These are phyloP conservation scores for Diaporthe aspalathi DNA, from an alignment of 2,329 filamentous ascomycete genomes.

Conservation along the genomic window DNA sequence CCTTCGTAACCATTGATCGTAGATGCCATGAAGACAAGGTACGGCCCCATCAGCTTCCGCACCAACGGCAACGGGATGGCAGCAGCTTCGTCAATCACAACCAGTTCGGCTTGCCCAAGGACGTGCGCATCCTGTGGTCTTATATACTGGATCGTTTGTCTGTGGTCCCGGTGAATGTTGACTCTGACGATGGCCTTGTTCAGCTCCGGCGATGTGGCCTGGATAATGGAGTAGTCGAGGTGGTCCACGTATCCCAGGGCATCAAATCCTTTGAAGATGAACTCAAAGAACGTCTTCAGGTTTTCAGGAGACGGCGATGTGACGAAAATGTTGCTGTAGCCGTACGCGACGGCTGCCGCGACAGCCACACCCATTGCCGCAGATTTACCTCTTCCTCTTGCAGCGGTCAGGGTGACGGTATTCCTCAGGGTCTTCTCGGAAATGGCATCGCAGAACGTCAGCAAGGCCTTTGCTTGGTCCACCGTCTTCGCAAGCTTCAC, in stretches of 20 bases:
- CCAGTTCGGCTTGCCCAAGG: conserved; percentile 90
- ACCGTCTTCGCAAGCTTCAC: conserved; percentile 88
- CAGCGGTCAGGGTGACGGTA: conserved; percentile 93
- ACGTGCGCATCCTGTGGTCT: conserved; percentile 96
- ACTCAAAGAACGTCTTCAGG: conserved; percentile 97
- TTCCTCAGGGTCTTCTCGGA: conserved; percentile 94
- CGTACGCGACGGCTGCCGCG: conserved; percentile 92
- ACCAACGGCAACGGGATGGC: conserved; percentile 95
- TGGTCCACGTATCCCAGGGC: conserved; percentile 94
- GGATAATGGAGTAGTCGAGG: conserved; percentile 96
- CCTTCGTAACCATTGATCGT: conserved; percentile 99
- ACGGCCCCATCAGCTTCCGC: conserved; percentile 93
- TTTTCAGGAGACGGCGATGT: conserved; percentile 98
- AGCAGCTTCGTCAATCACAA: conserved; percentile 97
- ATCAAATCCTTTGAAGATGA: conserved; percentile 98
- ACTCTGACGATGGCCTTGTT: conserved; percentile 99
- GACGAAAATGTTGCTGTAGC: conserved; percentile 99
- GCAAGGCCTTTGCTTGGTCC: conserved; percentile 95
- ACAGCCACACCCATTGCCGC: conserved; percentile 95
- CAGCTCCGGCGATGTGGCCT: conserved; percentile 97
- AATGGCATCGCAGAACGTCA: conserved; percentile 97
- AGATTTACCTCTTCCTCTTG: conserved; percentile 95
- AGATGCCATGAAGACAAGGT: conserved; percentile 98
- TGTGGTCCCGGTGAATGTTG: conserved; percentile 93
- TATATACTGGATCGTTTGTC: conserved; percentile 99